These are phyloP conservation scores for Climacium dendroides DNA, from an alignment of 225 moss, liverwort and hornwort genomes.

Conservation along the genomic window DNA sequence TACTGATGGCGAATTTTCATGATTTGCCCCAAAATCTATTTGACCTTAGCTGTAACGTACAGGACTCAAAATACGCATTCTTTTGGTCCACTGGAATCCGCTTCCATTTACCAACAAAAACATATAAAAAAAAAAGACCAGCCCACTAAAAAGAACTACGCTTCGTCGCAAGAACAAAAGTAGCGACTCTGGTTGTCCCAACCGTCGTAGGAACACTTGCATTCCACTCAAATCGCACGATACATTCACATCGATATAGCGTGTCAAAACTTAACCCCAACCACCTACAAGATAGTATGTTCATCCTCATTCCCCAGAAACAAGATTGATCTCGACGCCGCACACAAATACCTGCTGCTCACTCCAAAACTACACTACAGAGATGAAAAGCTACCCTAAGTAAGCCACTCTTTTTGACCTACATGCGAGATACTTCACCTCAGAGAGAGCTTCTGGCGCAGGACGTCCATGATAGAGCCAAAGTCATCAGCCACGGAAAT, in stretches of 20 bases:
- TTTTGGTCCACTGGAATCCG: neutral
- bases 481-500: constrained; percentile 40
- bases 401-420: neutral
- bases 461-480: constrained; percentile 49
- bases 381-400: neutral
- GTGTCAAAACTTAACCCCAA: constrained; percentile 4
- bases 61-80: neutral
- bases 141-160: neutral
- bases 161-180: neutral
- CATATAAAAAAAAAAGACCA: neutral
- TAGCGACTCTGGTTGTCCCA: neutral
- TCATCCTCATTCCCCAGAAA: neutral
- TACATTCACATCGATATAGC: neutral
- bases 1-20: neutral
- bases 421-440: constrained; percentile 8
- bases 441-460: constrained; percentile 35
- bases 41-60: no score
- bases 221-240: neutral
- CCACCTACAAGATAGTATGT: neutral
- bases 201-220: neutral
- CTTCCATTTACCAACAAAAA: neutral
- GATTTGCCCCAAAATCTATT: neutral
- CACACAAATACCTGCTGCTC: neutral
- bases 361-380: constrained; percentile 3
- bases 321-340: neutral